Conservation (phyloP, 108 stramenopile genomes). For the Nitzschia palea region DNA sequence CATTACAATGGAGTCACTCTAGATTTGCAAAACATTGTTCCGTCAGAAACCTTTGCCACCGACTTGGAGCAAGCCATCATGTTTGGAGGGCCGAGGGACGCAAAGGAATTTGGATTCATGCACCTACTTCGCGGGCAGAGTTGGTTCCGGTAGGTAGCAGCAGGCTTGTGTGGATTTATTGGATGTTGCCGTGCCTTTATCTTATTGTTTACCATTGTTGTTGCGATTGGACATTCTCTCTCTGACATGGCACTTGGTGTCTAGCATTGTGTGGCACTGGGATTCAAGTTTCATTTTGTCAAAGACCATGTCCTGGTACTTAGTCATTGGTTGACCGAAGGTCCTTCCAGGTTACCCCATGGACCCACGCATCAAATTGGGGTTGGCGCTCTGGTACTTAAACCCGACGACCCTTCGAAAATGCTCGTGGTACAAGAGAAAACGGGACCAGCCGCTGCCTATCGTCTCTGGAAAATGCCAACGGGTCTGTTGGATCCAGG, state of each 20-base stretch:
- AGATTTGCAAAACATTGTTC: slow-evolving; percentile 16
- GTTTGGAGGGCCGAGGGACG: slow-evolving; percentile 54
- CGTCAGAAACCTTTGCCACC: background rate
- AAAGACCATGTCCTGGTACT: slow-evolving; percentile 49
- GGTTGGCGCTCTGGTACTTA: slow-evolving; percentile 72
- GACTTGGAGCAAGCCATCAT: slow-evolving; percentile 31
- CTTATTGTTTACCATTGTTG: background rate
- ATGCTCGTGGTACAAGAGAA: slow-evolving; percentile 80
- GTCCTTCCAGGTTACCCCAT: slow-evolving; percentile 51
- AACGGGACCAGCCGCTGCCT: slow-evolving; percentile 69
- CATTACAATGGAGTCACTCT: slow-evolving; percentile 79
- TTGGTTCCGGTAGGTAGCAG: slow-evolving; percentile 29
- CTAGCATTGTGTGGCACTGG: slow-evolving; percentile 31
- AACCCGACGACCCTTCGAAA: slow-evolving; percentile 51
- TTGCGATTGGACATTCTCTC: background rate
- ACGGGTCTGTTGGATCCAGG: slow-evolving; percentile 85
- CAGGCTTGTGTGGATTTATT: too few relatives aligned
- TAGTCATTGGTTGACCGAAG: slow-evolving; percentile 64
- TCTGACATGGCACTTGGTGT: too few relatives aligned
- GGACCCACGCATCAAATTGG: slow-evolving; percentile 86
- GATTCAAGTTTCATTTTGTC: slow-evolving; percentile 74
- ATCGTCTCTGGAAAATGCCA: slow-evolving; percentile 79
- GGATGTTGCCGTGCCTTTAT: background rate
- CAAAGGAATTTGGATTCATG: slow-evolving; percentile 79
- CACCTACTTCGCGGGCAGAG: slow-evolving; percentile 23